phyloP scores from a whole-genome alignment of 805 yeast genomes.

The Spathaspora girioi region DNA sequence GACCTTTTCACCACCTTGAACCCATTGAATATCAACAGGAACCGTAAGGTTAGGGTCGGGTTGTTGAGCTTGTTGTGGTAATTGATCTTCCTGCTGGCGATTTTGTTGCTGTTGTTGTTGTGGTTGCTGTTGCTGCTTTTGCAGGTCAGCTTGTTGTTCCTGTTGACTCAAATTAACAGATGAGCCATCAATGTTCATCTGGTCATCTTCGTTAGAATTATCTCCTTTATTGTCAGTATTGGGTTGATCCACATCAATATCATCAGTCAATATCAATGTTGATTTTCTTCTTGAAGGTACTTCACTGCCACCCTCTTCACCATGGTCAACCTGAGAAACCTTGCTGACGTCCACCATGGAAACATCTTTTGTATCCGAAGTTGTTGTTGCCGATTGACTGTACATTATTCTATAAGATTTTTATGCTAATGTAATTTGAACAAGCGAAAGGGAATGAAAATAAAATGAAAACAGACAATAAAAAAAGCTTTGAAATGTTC shows the following conservation, averaged over 20 bases:
- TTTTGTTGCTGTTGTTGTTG: slow-evolving; percentile 10
- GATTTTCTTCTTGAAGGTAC: slow-evolving; percentile 55
- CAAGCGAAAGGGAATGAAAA: not conserved
- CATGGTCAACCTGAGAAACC: slow-evolving; percentile 14
- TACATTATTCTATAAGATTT: not conserved
- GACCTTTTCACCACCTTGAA: slow-evolving; percentile 93
- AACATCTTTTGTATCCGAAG: slow-evolving; percentile 25
- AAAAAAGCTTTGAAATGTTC: not conserved
- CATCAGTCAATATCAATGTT: slow-evolving; percentile 69
- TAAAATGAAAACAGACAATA: not conserved
- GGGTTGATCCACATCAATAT: slow-evolving; percentile 52
- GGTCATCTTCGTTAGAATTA: slow-evolving; percentile 5
- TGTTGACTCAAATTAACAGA: slow-evolving; percentile 13
- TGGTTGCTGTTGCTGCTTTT: slow-evolving; percentile 6
- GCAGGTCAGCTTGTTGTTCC: slow-evolving; percentile 13
- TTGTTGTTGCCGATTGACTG: not conserved
- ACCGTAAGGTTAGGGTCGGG: slow-evolving; percentile 30
- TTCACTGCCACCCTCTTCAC: slow-evolving; percentile 2
- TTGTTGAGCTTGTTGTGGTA: slow-evolving; percentile 5
- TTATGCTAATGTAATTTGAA: not conserved
- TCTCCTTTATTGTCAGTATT: slow-evolving; percentile 32
- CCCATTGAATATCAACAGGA: slow-evolving; percentile 80
- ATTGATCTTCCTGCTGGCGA: slow-evolving; percentile 5
- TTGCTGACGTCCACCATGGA: slow-evolving; percentile 43
- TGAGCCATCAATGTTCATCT: slow-evolving; percentile 18